A percentile compares a stretch with the other conserved stretches of the same genome.
Conservation (phyloP, 1,284 basidiomycete genomes). For the Boletus austroedulis region DNA sequence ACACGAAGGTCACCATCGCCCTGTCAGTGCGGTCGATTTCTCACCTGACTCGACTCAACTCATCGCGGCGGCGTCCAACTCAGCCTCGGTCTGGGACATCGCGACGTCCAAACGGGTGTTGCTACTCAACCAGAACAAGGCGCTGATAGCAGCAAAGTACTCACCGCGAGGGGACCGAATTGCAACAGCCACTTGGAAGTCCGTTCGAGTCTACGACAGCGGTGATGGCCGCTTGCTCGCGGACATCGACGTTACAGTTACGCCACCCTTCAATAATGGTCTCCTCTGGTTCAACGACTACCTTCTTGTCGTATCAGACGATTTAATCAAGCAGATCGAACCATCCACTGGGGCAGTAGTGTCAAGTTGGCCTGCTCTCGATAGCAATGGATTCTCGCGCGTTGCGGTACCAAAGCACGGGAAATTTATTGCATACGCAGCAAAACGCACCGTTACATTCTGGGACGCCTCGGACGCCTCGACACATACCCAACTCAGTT, state of each 20-base stretch:
- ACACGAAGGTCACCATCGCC: not conserved
- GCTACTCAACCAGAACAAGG: not conserved
- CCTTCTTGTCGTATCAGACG: too few relatives aligned
- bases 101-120: not conserved
- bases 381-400: too few relatives aligned
- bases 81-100: not conserved
- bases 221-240: constrained; percentile 39
- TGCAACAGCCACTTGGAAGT: not conserved
- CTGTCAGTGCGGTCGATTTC: not conserved
- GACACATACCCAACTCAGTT: too few relatives aligned
- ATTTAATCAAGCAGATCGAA: too few relatives aligned
- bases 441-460: too few relatives aligned
- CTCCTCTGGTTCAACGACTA: too few relatives aligned
- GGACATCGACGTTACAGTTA: constrained; percentile 83
- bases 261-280: too few relatives aligned
- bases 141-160: not conserved
- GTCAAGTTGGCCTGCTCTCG: too few relatives aligned
- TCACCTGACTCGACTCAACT: not conserved
- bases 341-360: too few relatives aligned
- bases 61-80: not conserved
- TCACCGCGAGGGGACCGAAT: not conserved
- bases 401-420: too few relatives aligned
- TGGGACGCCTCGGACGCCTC: too few relatives aligned
- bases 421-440: too few relatives aligned
- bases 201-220: not conserved